Evolutionary conservation across 2,329 filamentous ascomycete genomes (phyloP).

Genomic region (Dactylellina haptotyla): DNA sequence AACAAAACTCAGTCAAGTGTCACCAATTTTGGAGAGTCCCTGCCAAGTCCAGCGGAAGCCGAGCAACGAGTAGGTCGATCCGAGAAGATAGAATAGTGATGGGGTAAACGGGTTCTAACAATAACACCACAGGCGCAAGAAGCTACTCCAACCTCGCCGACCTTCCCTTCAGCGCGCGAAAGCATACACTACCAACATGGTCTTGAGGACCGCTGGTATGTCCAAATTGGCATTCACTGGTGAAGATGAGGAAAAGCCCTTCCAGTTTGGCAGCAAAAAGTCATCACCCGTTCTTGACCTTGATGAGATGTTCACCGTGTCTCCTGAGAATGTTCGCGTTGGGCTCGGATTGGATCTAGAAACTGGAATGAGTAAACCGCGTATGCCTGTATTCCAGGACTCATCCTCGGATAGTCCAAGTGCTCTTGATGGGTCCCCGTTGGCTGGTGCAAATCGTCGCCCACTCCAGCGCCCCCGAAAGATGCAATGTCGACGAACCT

Average conservation of each 20-base stretch:
- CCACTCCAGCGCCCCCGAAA: slow-evolving; percentile 80
- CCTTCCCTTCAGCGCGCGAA: slow-evolving; percentile 80
- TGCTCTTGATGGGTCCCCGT: slow-evolving; percentile 76
- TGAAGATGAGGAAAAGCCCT: slow-evolving; percentile 75
- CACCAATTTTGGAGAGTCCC: slow-evolving; percentile 68
- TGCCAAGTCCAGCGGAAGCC: slow-evolving; percentile 62
- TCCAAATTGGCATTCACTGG: slow-evolving; percentile 64
- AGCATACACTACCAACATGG: slow-evolving; percentile 74
- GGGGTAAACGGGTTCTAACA: slow-evolving; percentile 20
- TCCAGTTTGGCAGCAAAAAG: slow-evolving; percentile 73
- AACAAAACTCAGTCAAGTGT: slow-evolving; percentile 64
- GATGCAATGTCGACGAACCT: slow-evolving; percentile 76
- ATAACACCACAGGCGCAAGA: slow-evolving; percentile 68
- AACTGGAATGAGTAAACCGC: slow-evolving; percentile 28
- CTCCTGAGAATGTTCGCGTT: slow-evolving; percentile 54
- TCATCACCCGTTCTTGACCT: slow-evolving; percentile 53
- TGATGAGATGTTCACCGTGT: slow-evolving; percentile 57
- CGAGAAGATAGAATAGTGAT: background rate
- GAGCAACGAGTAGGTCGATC: slow-evolving; percentile 67
- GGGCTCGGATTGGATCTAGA: slow-evolving; percentile 40
- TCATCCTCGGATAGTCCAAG: slow-evolving; percentile 35
- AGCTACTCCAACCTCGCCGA: slow-evolving; percentile 72
- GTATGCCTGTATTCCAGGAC: slow-evolving; percentile 53
- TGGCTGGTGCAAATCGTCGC: slow-evolving; percentile 76
- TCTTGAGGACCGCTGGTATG: slow-evolving; percentile 65